Evolutionary conservation across 495 filamentous ascomycete genomes (phyloP).

Genomic region (Jackrogersella multiformis): DNA sequence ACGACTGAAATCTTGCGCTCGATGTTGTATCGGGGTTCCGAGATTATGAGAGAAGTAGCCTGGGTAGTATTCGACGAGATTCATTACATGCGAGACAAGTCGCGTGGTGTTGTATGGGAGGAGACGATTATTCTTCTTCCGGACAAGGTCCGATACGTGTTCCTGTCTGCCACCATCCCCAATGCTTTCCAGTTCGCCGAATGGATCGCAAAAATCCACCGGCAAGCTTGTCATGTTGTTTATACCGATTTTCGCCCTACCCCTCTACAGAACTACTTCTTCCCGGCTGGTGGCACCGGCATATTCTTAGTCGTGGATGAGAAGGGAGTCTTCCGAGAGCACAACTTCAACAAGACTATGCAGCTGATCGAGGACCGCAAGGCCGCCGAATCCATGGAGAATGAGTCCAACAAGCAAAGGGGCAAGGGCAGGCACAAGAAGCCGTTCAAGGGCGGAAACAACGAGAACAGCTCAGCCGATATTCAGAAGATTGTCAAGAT

Average conservation of each 20-base stretch:
- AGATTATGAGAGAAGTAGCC: constrained; percentile 98
- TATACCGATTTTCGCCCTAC: constrained; percentile 98
- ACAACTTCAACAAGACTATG: constrained; percentile 98
- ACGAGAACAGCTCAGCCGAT: constrained; percentile 69
- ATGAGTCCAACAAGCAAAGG: constrained; percentile 77
- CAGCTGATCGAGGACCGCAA: constrained; percentile 84
- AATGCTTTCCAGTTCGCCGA: constrained; percentile 99
- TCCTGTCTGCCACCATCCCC: constrained; percentile 97
- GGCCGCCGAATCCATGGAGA: constrained; percentile 82
- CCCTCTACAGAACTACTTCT: constrained; percentile 96
- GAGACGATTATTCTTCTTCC: constrained; percentile 97
- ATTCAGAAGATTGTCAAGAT: constrained; percentile 98
- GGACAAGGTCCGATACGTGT: constrained; percentile 98
- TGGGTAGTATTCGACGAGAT: constrained; percentile 99
- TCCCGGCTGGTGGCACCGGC: constrained; percentile 90
- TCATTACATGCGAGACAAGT: constrained; percentile 95
- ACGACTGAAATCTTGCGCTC: constrained; percentile 99
- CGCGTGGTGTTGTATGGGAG: constrained; percentile 97
- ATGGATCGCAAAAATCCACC: constrained; percentile 97
- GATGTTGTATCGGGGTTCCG: constrained; percentile 97
- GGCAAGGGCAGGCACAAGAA: constrained; percentile 92
- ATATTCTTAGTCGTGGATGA: constrained; percentile 96
- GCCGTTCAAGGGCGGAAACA: constrained; percentile 79
- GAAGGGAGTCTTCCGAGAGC: constrained; percentile 91
- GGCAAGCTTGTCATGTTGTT: constrained; percentile 96